Evolutionary conservation across 495 filamentous ascomycete species (phyloP), one percentile per base, ranked within the genome.

Genomic region (Penicillium macrosclerotiorum): DNA sequence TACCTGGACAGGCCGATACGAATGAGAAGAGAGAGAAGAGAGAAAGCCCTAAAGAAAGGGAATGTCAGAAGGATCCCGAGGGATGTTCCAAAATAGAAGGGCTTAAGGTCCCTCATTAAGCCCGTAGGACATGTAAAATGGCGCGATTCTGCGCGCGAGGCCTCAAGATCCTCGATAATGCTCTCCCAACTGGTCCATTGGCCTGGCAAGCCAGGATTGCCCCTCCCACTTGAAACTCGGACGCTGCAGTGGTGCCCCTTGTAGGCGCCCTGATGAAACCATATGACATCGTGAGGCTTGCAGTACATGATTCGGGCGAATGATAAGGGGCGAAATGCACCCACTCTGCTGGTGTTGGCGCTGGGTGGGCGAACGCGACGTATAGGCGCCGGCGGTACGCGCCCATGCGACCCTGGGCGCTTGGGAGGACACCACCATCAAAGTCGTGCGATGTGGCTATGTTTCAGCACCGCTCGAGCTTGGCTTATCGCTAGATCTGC

Each of bases 251-350:
- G 47, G 30, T 46, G 52, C 18, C 23, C n/a, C 33, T 42, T 56
- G 49, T 64, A 65, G 46, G 68, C 68, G 68, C 68, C 41, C 45
- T 52, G 30, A 33, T 71, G 64, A 72, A 68, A 71, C 66, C 33
- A 51, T 24, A 51, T 54, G 54, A 60, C 37, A 54, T 60, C 17
- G 37, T 33, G 23, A 17, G 37, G 32, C 1, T 23, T 31, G 13
- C 33, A 6, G n/a, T 4, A 37, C 14, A 18, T 11, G 16, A 25
- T 13, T 4, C 14, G n/a, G 27, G 19, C 44, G 41, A 59, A 57
- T 59, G 0, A 29, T 30, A 29, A 37, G 14, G 38, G 13, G 14
- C 20, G 19, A 38, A 42, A 47, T 54, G 54, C 52, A 60, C 61
- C 50, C 36, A 52, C 6, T 13, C 13, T 14, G 3, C 32, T 34